Evolutionary conservation across 176 grass and related monocot genomes (phyloP).

Genomic region (Phyllostachys edulis): DNA sequence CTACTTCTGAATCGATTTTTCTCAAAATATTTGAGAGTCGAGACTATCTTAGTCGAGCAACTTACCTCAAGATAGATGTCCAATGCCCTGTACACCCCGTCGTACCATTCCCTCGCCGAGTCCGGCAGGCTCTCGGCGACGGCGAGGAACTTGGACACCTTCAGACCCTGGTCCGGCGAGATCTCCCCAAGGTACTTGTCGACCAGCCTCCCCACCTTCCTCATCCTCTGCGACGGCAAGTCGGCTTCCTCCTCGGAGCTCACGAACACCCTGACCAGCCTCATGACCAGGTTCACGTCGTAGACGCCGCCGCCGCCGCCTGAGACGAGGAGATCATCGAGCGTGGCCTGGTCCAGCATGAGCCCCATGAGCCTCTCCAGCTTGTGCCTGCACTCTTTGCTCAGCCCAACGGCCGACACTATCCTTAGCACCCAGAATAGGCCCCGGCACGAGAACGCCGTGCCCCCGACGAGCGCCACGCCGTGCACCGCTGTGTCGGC

Average conservation of each 20-base stretch:
- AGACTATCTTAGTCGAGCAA: background rate
- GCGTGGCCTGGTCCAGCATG: constrained; percentile 82
- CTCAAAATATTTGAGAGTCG: background rate
- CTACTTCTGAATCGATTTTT: background rate
- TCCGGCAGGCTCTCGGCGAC: constrained; percentile 84
- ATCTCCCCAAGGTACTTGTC: constrained; percentile 95
- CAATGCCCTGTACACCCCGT: constrained; percentile 86
- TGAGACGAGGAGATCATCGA: constrained; percentile 82
- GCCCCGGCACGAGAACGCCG: constrained; percentile 79
- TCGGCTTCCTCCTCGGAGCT: constrained; percentile 42
- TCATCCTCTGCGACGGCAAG: constrained; percentile 56
- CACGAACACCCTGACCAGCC: constrained; percentile 78
- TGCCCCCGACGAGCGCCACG: constrained; percentile 60
- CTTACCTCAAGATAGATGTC: constrained; percentile 92
- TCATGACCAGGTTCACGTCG: constrained; percentile 83
- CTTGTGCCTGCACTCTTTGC: constrained; percentile 68
- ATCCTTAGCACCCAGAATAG: constrained; percentile 75
- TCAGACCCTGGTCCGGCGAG: constrained; percentile 79
- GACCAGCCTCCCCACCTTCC: constrained; percentile 72
- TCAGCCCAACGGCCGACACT: constrained; percentile 62
- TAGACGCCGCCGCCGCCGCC: constrained; percentile 66
- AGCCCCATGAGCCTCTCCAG: constrained; percentile 79
- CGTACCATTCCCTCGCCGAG: constrained; percentile 81
- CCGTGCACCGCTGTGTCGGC: constrained; percentile 91
- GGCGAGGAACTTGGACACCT: constrained; percentile 77